Percentiles rank a stretch among this genome's conserved stretches.
These are phyloP conservation scores for Sporisorium scitamineum DNA, from an alignment of 1,284 basidiomycete genomes.

Conservation along the genomic window DNA sequence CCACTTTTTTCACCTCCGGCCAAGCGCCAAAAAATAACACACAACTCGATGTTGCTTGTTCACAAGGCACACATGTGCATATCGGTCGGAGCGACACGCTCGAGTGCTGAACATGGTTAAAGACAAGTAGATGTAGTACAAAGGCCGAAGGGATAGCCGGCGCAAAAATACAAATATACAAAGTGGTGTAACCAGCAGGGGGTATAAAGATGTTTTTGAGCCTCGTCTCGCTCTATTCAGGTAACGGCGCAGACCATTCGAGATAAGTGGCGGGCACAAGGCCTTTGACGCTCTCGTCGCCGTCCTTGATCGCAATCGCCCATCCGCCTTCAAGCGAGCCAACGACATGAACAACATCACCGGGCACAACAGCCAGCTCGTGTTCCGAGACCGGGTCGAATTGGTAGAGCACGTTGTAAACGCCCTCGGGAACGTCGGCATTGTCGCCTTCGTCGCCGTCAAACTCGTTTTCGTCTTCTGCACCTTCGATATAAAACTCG, in stretches of 20 bases:
- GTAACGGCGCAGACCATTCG: slow-evolving; percentile 38
- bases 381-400: slow-evolving; percentile 56
- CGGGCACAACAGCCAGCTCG: slow-evolving; percentile 47
- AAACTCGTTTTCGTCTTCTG: slow-evolving; percentile 46
- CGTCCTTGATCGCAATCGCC: slow-evolving; percentile 49
- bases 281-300: slow-evolving; percentile 29
- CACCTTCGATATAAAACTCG: slow-evolving; percentile 43
- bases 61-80: neutral
- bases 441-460: slow-evolving; percentile 44
- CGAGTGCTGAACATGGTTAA: neutral
- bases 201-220: neutral
- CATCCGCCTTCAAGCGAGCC: slow-evolving; percentile 57
- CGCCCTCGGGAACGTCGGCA: slow-evolving; percentile 36
- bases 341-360: slow-evolving; percentile 47
- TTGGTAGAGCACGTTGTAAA: slow-evolving; percentile 56
- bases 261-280: slow-evolving; percentile 54
- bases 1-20: slow-evolving; percentile 2
- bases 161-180: slow-evolving; percentile 5
- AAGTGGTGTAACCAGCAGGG: neutral
- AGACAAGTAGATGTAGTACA: slow-evolving; percentile 1
- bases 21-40: too few species aligned
- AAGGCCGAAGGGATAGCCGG: neutral
- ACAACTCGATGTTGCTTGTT: neutral
- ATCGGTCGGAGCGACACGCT: neutral
- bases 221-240: slow-evolving; percentile 6